Evolutionary conservation across 2,329 filamentous ascomycete genomes (phyloP), one percentile per base, ranked within the genome.

Genomic region (Ophiognomonia clavigignenti-juglandacearum): DNA sequence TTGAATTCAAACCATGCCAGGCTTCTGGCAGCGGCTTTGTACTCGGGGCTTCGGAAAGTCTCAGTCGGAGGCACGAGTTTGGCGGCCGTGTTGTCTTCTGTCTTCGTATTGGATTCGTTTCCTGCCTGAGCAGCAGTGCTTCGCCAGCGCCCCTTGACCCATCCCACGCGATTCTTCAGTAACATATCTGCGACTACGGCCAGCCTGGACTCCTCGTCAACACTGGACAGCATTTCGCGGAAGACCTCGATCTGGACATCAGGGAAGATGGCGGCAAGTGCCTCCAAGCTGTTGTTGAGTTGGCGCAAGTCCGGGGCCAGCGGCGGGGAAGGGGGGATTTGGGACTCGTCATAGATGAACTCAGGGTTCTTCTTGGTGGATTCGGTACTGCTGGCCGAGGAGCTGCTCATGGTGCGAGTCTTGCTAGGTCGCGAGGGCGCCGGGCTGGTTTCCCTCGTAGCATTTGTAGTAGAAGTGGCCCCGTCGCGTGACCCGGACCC

Each of bases 241-340:
- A 93, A 88, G 16, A 91, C 87, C 56, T 91, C 86, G 50, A 87
- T 74, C 64, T 89, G 85, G n/a, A 91, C 73, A 64, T 91, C 81
- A 23, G 88, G 88, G 55, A 93, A 93, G 8, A 91, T 75, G 39
- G 80, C 80, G 19, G 82, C 79, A 36, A 93, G 76, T 11, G 76
- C 80, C 51, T 79, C 77, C 53, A 93, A 78, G 56, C 81, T 77
- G 42, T 72, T 71, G 67, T 92, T 92, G 40, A 92, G 74, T 49
- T 85, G 79, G 54, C 78, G 73, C 20, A 90, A 72, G 57, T 88
- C 78, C 32, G 78, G 76, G 29, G 76, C 69, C 50, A 83, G 78
- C 54, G 70, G 67, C 7, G 65, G 63, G 20, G 71, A 54, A 37
- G 69, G 68, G 18, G 61, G 63, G 22, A 84, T 69, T 56, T 84